phyloP scores from a whole-genome alignment of 2,329 filamentous ascomycete genomes.

The Fusarium redolens region DNA sequence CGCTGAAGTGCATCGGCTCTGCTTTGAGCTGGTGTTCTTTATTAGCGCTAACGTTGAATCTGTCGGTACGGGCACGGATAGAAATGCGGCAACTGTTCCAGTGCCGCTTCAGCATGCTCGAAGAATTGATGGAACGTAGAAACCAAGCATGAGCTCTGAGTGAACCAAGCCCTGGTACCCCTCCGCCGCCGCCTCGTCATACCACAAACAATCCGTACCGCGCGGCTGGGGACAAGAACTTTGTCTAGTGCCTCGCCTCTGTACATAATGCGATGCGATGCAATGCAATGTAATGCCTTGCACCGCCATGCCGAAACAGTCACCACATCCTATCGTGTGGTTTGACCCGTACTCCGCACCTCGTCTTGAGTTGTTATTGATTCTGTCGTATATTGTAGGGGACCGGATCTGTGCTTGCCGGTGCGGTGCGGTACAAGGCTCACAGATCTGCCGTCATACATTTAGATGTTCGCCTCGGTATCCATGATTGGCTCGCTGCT shows the following conservation, averaged over 20 bases:
- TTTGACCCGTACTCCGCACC: slow-evolving; percentile 9
- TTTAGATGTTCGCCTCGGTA: slow-evolving; percentile 24
- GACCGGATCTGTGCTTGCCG: slow-evolving; percentile 32
- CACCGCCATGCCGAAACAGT: slow-evolving; percentile 23
- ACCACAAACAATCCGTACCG: slow-evolving; percentile 14
- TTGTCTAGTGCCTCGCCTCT: slow-evolving; percentile 22
- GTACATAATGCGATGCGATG: neutral
- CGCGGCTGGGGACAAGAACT: slow-evolving; percentile 24
- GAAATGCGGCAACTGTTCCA: slow-evolving; percentile 23
- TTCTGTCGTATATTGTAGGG: slow-evolving; percentile 22
- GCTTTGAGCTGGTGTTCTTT: slow-evolving; percentile 21
- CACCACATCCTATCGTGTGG: slow-evolving; percentile 16
- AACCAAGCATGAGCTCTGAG: slow-evolving; percentile 3
- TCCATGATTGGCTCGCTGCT: slow-evolving; percentile 11
- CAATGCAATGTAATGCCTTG: slow-evolving; percentile 12
- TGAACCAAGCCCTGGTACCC: slow-evolving; percentile 2
- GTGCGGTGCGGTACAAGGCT: slow-evolving; percentile 19
- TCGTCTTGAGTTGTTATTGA: slow-evolving; percentile 25
- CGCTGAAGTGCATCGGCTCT: slow-evolving; percentile 27
- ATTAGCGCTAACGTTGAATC: slow-evolving; percentile 19
- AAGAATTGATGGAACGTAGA: slow-evolving; percentile 3
- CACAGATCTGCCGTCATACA: slow-evolving; percentile 37
- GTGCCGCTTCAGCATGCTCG: slow-evolving; percentile 11
- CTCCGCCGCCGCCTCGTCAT: slow-evolving; percentile 31
- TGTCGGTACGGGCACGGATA: slow-evolving; percentile 11